Percentiles rank a stretch among this genome's conserved stretches.
These are phyloP conservation scores for Setomelanomma holmii DNA, from an alignment of 2,329 filamentous ascomycete genomes.

Conservation along the genomic window DNA sequence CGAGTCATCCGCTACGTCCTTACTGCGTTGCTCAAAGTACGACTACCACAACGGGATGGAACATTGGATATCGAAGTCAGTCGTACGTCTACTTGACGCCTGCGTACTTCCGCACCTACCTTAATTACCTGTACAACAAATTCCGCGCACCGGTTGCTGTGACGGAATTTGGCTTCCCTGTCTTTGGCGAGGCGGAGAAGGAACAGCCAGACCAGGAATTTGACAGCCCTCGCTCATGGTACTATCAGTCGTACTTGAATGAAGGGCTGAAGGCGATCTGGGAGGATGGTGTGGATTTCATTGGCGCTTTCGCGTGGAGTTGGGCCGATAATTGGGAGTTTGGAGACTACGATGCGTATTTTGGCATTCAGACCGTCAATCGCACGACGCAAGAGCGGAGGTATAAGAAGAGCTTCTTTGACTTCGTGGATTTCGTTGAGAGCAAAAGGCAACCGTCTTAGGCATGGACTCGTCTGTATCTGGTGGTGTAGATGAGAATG, in stretches of 20 bases:
- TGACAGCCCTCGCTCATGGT: slow-evolving; percentile 61
- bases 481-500: too few relatives aligned
- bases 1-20: slow-evolving; percentile 56
- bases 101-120: slow-evolving; percentile 62
- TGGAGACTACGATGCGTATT: slow-evolving; percentile 58
- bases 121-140: slow-evolving; percentile 67
- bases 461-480: too few relatives aligned
- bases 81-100: slow-evolving; percentile 67
- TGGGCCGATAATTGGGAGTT: slow-evolving; percentile 64
- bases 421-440: slow-evolving; percentile 61
- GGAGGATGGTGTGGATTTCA: slow-evolving; percentile 63
- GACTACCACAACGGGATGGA: slow-evolving; percentile 60
- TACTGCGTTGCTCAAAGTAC: slow-evolving; percentile 61
- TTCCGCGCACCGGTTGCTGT: slow-evolving; percentile 59
- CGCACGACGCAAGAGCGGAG: slow-evolving; percentile 58
- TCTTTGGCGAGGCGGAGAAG: slow-evolving; percentile 57
- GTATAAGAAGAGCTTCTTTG: slow-evolving; percentile 67
- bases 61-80: slow-evolving; percentile 64
- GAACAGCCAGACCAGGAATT: slow-evolving; percentile 59
- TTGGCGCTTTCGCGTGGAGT: slow-evolving; percentile 63
- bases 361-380: slow-evolving; percentile 65
- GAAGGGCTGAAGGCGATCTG: slow-evolving; percentile 64
- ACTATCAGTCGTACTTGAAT: slow-evolving; percentile 62
- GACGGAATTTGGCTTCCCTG: slow-evolving; percentile 66
- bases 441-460: slow-evolving; percentile 24